Evolutionary conservation across 495 filamentous ascomycete genomes (phyloP).

Genomic region (Cladorrhinum samala): DNA sequence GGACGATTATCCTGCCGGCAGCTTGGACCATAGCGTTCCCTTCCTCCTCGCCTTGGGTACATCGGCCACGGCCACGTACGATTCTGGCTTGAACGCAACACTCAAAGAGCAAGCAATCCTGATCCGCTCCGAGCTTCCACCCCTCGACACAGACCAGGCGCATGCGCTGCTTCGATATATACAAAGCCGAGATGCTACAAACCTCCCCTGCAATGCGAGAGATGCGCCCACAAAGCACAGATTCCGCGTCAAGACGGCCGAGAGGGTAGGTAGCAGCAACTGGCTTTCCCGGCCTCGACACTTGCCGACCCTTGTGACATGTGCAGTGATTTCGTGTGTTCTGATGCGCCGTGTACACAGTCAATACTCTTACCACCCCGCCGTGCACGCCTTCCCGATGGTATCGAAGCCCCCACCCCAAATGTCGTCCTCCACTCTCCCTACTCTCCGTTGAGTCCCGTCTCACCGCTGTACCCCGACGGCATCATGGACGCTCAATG

Average conservation of each 20-base stretch:
- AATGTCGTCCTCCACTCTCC: slow-evolving; percentile 69
- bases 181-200: slow-evolving; percentile 56
- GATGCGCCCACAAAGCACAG: slow-evolving; percentile 38
- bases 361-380: slow-evolving; percentile 45
- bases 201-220: slow-evolving; percentile 51
- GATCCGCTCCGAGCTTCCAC: slow-evolving; percentile 61
- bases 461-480: slow-evolving; percentile 77
- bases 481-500: slow-evolving; percentile 75
- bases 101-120: slow-evolving; percentile 53
- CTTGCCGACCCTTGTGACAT: background rate
- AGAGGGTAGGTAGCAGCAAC: slow-evolving; percentile 66
- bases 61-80: slow-evolving; percentile 30
- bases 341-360: slow-evolving; percentile 24
- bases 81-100: slow-evolving; percentile 38
- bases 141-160: slow-evolving; percentile 58
- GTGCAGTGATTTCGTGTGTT: too few relatives aligned
- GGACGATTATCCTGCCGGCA: slow-evolving; percentile 81
- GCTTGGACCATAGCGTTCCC: slow-evolving; percentile 75
- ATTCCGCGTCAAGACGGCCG: slow-evolving; percentile 64
- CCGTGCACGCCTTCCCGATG: slow-evolving; percentile 43
- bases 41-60: slow-evolving; percentile 75
- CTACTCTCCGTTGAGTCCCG: slow-evolving; percentile 76
- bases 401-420: slow-evolving; percentile 38
- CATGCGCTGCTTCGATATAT: slow-evolving; percentile 63
- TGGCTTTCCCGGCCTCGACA: too few relatives aligned